phyloP scores from a whole-genome alignment of 371 early-diverging fungal genomes.

The Mortierella sp. region DNA sequence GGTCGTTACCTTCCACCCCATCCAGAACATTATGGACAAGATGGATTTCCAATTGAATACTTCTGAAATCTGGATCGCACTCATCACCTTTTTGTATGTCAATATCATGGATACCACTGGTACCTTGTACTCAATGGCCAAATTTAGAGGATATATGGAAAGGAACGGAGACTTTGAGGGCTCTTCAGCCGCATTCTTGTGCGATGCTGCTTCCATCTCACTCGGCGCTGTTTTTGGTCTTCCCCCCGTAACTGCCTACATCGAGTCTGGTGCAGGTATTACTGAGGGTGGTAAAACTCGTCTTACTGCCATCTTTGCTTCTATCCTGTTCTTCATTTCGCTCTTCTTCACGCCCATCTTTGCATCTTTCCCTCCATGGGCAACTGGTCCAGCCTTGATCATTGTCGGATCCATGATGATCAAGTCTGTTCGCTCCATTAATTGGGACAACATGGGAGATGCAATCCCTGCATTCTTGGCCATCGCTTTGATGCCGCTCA shows the following conservation, averaged over 20 bases:
- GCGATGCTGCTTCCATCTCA: slow-evolving; percentile 74
- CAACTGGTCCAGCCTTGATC: slow-evolving; percentile 84
- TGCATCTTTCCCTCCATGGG: slow-evolving; percentile 88
- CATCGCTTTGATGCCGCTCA: slow-evolving; percentile 81
- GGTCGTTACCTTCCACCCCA: slow-evolving; percentile 74
- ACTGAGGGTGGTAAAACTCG: slow-evolving; percentile 87
- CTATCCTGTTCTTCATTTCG: slow-evolving; percentile 78
- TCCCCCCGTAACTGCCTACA: slow-evolving; percentile 81
- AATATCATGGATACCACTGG: slow-evolving; percentile 87
- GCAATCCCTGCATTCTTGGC: slow-evolving; percentile 83
- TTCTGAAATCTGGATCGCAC: slow-evolving; percentile 80
- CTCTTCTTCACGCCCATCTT: slow-evolving; percentile 88
- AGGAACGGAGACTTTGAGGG: slow-evolving; percentile 83
- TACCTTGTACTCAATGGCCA: slow-evolving; percentile 85
- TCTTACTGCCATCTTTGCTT: slow-evolving; percentile 75
- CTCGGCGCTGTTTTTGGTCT: slow-evolving; percentile 80
- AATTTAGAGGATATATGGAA: slow-evolving; percentile 83
- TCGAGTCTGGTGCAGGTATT: slow-evolving; percentile 86
- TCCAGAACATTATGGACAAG: slow-evolving; percentile 66
- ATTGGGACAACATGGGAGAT: slow-evolving; percentile 84
- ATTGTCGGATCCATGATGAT: slow-evolving; percentile 87
- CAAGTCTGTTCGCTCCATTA: slow-evolving; percentile 74
- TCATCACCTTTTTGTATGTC: slow-evolving; percentile 85
- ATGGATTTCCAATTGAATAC: slow-evolving; percentile 73
- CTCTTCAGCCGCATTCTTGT: slow-evolving; percentile 77